These are phyloP conservation scores for Neurospora sp. DNA, from an alignment of 2,329 filamentous ascomycete species.

Conservation along the genomic window DNA sequence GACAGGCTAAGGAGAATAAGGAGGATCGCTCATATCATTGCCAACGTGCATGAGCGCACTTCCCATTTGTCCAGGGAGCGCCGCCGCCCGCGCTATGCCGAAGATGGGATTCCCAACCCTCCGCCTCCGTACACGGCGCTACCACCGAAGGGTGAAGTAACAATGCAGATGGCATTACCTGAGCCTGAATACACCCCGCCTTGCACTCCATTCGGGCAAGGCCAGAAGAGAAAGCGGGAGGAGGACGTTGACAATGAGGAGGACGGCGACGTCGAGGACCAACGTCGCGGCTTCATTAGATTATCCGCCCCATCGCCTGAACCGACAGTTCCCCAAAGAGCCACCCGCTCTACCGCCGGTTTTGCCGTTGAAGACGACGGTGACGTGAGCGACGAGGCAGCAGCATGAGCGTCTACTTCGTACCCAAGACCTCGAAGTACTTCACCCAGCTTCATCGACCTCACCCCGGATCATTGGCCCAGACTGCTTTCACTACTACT, in stretches of 20 bases:
- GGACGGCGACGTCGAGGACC: neutral
- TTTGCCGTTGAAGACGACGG: neutral
- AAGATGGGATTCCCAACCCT: neutral
- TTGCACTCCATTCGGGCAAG: neutral
- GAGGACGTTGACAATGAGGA: neutral
- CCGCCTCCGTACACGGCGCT: neutral
- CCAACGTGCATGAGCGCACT: neutral
- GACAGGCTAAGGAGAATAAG: neutral
- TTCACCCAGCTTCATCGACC: too few species aligned
- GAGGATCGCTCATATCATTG: neutral
- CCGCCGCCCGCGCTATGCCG: neutral
- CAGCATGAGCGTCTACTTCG: too few species aligned
- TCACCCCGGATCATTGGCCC: too few species aligned
- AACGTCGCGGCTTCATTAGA: neutral
- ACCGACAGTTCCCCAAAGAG: neutral
- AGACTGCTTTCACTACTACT: too few species aligned
- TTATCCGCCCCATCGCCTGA: neutral
- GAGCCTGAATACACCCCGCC: neutral
- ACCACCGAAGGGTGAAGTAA: neutral
- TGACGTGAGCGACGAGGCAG: neutral
- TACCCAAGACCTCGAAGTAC: too few species aligned
- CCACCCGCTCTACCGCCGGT: neutral
- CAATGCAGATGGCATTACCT: neutral
- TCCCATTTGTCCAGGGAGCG: neutral
- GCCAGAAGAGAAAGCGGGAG: neutral